Percentiles rank a stretch among this genome's conserved stretches.
Conservation (phyloP, 108 stramenopile species). For the Cyclotella cryptica region DNA sequence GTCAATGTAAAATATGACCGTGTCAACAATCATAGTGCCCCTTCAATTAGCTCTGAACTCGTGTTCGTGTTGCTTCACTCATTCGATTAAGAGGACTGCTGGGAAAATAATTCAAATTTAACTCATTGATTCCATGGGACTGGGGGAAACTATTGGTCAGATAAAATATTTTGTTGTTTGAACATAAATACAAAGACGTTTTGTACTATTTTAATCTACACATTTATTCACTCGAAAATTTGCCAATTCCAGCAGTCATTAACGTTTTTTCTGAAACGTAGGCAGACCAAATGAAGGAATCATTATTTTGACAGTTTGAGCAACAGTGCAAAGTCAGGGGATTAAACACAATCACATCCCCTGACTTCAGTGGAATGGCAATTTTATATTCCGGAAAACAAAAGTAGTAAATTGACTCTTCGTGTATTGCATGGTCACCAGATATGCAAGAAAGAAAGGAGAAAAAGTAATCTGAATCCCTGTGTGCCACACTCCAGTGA, state of each 20-base stretch:
- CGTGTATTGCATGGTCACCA: not conserved
- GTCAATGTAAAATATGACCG: too few species aligned
- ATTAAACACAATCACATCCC: not conserved
- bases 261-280: not conserved
- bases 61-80: too few species aligned
- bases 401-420: not conserved
- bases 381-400: not conserved
- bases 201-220: too few species aligned
- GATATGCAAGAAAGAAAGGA: not conserved
- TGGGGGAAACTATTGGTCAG: too few species aligned
- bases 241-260: not conserved
- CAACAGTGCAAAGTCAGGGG: not conserved
- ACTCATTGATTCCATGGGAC: too few species aligned
- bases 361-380: not conserved
- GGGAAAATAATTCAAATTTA: too few species aligned
- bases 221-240: too few species aligned
- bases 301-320: not conserved
- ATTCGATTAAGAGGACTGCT: too few species aligned
- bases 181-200: too few species aligned
- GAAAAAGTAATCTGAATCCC: not conserved
- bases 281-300: not conserved
- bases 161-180: too few species aligned
- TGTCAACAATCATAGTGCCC: too few species aligned
- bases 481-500: not conserved
- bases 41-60: too few species aligned